Base-by-base conservation (phyloP, 1,284 basidiomycete species). In the Leccinum griseonigrum region DNA sequence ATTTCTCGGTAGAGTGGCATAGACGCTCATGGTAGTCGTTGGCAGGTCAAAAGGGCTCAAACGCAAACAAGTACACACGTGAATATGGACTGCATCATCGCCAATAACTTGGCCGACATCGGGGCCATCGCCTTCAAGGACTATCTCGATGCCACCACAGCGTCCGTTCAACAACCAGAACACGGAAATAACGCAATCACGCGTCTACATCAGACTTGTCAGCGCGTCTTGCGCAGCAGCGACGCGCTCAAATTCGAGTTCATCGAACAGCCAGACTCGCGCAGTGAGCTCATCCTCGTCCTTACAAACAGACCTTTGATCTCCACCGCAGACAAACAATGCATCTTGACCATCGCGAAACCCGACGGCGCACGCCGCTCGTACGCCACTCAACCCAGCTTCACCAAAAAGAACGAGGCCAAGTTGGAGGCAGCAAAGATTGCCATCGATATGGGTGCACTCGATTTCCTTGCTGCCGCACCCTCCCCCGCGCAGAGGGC, bases 311-410 rank as follows among this genome's bases (percentile, higher is more conserved):
- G 26, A 29, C 40, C 28, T 32, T 54, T 67, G 13, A 66, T 46
- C 31, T 3, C 13, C 14, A 29, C 18, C 18, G 13, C 68, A 87
- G 85, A 69, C 59, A 85, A 82, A 67, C 80, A 81, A 57, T 87
- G 85, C 67, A 83, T 84, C 56, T 69, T 88, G 46, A 85, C 83
- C 1, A 81, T 88, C 58, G 81, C 77, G 1, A 81, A 81, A 29
- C 84, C 84, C 0, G 78, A 81, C 36, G 85, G 84, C 10, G 62
- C 71, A 2, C 72, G 72, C 2, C 77, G 85, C 48, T 81, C 81
- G 0, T 88, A 86, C 72, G 76, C 78, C 18, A 83, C 83, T 0
- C 76, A 79, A 32, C 71, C 77, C 7, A 62, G 71, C 3, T 83
- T 79, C 62, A 52, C 75, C 13, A 77, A 78, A 43, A 81, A 79